phyloP scores from a whole-genome alignment of 371 early-diverging fungal genomes.

The Basidiobolus meristosporus region DNA sequence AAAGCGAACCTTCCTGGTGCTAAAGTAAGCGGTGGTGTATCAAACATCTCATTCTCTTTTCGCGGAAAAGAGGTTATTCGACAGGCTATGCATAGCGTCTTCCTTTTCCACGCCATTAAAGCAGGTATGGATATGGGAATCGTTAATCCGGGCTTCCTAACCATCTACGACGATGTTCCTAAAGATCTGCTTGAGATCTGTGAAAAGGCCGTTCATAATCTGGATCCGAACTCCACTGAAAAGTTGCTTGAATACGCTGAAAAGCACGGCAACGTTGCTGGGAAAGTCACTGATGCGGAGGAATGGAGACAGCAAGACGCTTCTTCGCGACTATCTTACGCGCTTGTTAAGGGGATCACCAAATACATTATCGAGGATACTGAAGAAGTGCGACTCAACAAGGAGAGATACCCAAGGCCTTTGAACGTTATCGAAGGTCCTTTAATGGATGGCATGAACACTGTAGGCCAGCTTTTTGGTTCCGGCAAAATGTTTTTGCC shows the following conservation, averaged over 20 bases:
- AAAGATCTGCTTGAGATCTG: conserved; percentile 77
- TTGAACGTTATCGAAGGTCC: conserved; percentile 90
- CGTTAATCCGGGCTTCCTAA: conserved; percentile 84
- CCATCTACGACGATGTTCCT: conserved; percentile 85
- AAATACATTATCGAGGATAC: conserved; percentile 82
- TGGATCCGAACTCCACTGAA: conserved; percentile 73
- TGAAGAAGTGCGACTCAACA: conserved; percentile 56
- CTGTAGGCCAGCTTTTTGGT: conserved; percentile 86
- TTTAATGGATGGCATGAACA: conserved; percentile 82
- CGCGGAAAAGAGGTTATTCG: conserved; percentile 81
- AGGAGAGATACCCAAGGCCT: conserved; percentile 20
- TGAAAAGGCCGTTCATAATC: conserved; percentile 82
- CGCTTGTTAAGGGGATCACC: conserved; percentile 79
- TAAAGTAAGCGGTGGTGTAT: conserved; percentile 84
- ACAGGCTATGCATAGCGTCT: conserved; percentile 89
- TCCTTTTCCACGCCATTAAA: conserved; percentile 77
- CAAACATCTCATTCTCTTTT: conserved; percentile 88
- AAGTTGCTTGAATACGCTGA: conserved; percentile 77
- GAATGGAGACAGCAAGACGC: conserved; percentile 70
- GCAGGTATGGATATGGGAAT: conserved; percentile 94
- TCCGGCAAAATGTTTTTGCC: conserved; percentile 90
- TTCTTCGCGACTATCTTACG: conserved; percentile 51
- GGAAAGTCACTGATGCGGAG: conserved; percentile 54
- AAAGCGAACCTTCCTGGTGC: conserved; percentile 66
- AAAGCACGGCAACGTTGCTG: conserved; percentile 50